These are phyloP conservation scores for Papilionanthe hybrid DNA, from an alignment of 116 monocot species.

Conservation along the genomic window DNA sequence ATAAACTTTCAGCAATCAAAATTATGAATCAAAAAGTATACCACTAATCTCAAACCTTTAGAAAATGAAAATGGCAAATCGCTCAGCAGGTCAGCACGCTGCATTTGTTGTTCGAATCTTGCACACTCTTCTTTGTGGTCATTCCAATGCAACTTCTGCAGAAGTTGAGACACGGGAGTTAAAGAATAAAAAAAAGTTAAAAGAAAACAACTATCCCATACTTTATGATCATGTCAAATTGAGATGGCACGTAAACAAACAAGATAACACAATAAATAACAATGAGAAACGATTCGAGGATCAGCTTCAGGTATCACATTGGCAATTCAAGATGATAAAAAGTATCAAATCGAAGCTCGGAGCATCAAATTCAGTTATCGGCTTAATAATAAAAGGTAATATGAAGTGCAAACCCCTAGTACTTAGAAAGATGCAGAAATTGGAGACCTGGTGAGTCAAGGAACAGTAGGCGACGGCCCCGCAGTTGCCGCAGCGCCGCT, in stretches of 20 bases:
- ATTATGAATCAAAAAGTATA: conserved; percentile 10
- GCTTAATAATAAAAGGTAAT: background rate
- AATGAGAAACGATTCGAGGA: background rate
- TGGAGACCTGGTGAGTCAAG: conserved; percentile 57
- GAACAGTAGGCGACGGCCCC: conserved; percentile 88
- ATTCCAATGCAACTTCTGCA: conserved; percentile 66
- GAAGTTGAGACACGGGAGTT: background rate
- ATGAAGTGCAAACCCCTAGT: background rate
- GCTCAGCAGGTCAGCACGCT: conserved; percentile 27
- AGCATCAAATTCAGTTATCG: background rate
- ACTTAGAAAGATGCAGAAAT: background rate
- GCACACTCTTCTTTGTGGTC: conserved; percentile 80
- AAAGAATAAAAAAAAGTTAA: background rate
- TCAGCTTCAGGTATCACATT: background rate
- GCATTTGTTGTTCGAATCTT: conserved; percentile 73
- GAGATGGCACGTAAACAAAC: background rate
- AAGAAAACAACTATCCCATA: background rate
- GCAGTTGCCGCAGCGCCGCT: conserved; percentile 68
- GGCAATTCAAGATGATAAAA: background rate
- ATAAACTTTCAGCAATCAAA: background rate
- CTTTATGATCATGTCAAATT: background rate
- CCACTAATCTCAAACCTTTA: conserved; percentile 16
- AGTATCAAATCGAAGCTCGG: background rate
- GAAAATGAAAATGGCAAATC: conserved; percentile 81
- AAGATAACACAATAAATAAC: background rate